A percentile compares a stretch with the other conserved stretches of the same genome.
phyloP scores from a whole-genome alignment of 1,139 yeast genomes.

The Saccharomyces uvarum region DNA sequence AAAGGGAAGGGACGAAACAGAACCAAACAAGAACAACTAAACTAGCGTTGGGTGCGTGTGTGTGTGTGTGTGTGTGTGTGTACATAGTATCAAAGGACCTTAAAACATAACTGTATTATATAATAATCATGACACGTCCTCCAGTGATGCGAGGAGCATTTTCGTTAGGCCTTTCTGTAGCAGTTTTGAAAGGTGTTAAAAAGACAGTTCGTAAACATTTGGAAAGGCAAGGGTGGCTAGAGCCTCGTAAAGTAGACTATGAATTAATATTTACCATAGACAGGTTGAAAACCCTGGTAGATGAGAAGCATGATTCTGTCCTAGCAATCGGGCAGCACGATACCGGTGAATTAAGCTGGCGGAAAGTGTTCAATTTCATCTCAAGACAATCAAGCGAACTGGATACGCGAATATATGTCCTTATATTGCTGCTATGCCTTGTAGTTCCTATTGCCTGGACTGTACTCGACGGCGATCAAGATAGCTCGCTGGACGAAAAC shows the following conservation, averaged over 20 bases:
- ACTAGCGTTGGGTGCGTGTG: neutral
- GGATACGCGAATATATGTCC: slow-evolving; percentile 8
- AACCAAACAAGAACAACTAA: neutral
- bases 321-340: neutral
- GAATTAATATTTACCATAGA: neutral
- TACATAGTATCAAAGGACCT: neutral
- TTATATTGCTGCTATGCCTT: slow-evolving; percentile 5
- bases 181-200: neutral
- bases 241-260: neutral
- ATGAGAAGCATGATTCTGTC: neutral
- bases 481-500: neutral
- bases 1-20: neutral
- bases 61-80: neutral
- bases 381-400: slow-evolving; percentile 6
- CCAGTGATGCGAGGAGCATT: neutral
- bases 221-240: neutral
- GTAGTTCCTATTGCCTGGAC: slow-evolving; percentile 8
- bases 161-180: neutral
- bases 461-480: neutral
- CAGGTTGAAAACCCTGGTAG: neutral
- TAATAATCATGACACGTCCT: neutral
- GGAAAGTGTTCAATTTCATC: slow-evolving; percentile 7
- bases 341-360: slow-evolving; percentile 4
- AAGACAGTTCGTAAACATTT: neutral
- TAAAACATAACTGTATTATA: neutral